These are phyloP conservation scores for Suhomyces kilbournensis DNA, from an alignment of 805 yeast genomes.

Conservation along the genomic window DNA sequence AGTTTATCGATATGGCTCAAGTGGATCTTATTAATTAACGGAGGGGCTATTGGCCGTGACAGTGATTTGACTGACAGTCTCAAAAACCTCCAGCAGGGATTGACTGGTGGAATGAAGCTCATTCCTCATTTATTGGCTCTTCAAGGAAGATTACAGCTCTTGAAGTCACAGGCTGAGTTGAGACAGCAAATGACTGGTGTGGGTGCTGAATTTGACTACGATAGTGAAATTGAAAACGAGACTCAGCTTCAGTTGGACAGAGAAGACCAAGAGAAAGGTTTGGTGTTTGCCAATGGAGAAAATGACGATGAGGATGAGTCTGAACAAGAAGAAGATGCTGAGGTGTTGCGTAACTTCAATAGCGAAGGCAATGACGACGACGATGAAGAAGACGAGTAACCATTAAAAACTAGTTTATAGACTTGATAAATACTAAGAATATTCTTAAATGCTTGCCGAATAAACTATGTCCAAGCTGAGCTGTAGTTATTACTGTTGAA, in stretches of 20 bases:
- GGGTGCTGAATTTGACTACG: conserved; percentile 12
- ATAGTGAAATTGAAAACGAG: conserved; percentile 16
- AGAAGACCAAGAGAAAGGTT: conserved; percentile 24
- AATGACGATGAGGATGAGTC: conserved; percentile 29
- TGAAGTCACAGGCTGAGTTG: conserved; percentile 70
- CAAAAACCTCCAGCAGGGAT: conserved; percentile 54
- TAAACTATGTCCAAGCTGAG: no score
- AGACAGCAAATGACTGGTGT: conserved; percentile 34
- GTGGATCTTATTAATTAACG: conserved; percentile 71
- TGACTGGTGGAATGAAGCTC: conserved; percentile 53
- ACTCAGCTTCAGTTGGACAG: conserved; percentile 11
- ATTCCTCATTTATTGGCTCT: conserved; percentile 71
- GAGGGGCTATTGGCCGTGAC: conserved; percentile 56
- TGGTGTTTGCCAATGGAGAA: conserved; percentile 41
- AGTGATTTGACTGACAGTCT: conserved; percentile 53
- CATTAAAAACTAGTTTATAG: background rate
- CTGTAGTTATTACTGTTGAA: no score
- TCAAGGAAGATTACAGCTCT: conserved; percentile 80
- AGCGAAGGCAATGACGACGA: conserved; percentile 40
- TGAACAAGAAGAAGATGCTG: conserved; percentile 10
- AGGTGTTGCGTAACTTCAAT: background rate
- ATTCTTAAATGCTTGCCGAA: no score
- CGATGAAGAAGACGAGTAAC: conserved; percentile 15
- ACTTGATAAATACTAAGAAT: background rate
- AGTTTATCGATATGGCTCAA: conserved; percentile 65